Conservation (phyloP, 805 yeast genomes). For the Suhomyces xylopsoci region DNA sequence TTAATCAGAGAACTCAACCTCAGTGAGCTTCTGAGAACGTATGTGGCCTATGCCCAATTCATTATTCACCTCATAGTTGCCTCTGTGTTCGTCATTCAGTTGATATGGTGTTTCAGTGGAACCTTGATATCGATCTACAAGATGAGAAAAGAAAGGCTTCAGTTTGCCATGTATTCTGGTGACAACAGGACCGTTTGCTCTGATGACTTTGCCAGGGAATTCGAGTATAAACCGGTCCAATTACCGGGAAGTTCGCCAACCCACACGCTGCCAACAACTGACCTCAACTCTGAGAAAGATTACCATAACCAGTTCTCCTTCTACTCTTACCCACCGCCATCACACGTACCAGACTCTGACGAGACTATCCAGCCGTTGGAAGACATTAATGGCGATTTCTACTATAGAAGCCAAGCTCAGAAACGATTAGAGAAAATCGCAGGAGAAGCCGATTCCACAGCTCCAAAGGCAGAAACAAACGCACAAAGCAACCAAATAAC, state of each 20-base stretch:
- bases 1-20: constrained; percentile 34
- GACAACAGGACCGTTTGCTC: not conserved
- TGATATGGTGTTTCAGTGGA: constrained; percentile 25
- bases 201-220: constrained; percentile 2
- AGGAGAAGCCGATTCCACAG: not conserved
- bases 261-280: not conserved
- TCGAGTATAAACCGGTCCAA: constrained; percentile 5
- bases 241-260: not conserved
- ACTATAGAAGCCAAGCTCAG: constrained; percentile 16
- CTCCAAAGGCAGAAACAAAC: not conserved
- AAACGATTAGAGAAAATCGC: constrained; percentile 4
- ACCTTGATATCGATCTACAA: constrained; percentile 24
- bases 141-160: constrained; percentile 3
- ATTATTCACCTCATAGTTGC: constrained; percentile 37
- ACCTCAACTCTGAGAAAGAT: not conserved
- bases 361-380: constrained; percentile 7
- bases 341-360: not conserved
- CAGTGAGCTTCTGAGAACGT: constrained; percentile 38
- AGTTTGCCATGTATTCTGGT: constrained; percentile 4
- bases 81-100: constrained; percentile 25
- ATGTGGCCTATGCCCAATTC: constrained; percentile 44
- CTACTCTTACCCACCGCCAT: not conserved
- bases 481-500: not conserved
- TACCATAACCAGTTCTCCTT: not conserved
- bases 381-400: constrained; percentile 14